phyloP scores from a whole-genome alignment of 2,329 filamentous ascomycete species.

The Pseudocercospora fuligena region DNA sequence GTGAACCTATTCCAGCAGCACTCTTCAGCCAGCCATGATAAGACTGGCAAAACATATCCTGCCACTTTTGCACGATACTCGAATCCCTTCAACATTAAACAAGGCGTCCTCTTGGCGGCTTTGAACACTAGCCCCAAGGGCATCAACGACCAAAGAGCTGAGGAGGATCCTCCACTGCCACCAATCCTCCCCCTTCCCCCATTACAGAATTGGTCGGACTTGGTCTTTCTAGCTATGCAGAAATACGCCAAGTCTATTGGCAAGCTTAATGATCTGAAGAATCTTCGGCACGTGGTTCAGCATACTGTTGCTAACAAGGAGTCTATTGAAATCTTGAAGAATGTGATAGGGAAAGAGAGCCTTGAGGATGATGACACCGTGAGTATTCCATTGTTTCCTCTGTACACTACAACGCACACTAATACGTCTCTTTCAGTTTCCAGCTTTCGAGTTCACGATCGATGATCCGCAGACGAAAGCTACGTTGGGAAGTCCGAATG shows the following conservation, averaged over 20 bases:
- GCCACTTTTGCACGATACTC: neutral
- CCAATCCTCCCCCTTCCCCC: neutral
- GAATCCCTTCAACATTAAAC: neutral
- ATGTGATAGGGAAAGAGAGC: neutral
- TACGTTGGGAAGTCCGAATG: conserved; percentile 14
- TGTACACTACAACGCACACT: neutral
- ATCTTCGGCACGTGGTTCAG: neutral
- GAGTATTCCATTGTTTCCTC: neutral
- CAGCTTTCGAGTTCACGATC: conserved; percentile 10
- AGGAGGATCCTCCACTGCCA: neutral
- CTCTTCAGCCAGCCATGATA: neutral
- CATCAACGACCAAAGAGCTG: neutral
- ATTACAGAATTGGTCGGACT: neutral
- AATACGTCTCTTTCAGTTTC: conserved; percentile 1
- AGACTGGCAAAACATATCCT: neutral
- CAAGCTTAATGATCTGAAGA: neutral
- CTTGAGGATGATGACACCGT: neutral
- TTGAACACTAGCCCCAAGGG: neutral
- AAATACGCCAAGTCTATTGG: neutral
- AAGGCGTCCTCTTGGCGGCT: neutral
- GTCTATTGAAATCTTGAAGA: neutral
- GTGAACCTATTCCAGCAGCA: neutral
- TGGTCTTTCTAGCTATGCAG: neutral
- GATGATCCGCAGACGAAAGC: conserved; percentile 8
- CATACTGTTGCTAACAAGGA: neutral